Conservation (phyloP, 768 basidiomycete species). For the Pleurotus citrinopileatus region DNA sequence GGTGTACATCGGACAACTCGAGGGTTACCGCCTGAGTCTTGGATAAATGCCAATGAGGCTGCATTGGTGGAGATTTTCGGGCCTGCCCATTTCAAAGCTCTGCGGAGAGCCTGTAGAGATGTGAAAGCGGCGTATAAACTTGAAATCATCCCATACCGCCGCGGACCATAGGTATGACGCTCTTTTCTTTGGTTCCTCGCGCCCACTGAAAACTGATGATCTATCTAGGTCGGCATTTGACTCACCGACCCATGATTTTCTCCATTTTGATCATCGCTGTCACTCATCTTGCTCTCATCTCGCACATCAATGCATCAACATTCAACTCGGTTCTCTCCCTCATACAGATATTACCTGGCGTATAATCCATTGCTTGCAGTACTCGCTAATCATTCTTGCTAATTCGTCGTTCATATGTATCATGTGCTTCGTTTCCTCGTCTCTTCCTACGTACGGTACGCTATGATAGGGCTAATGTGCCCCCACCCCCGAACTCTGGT, state of each 20-base stretch:
- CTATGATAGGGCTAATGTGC: conserved; percentile 7
- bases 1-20: conserved; percentile 73
- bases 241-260: conserved; percentile 13
- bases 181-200: conserved; percentile 18
- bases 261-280: conserved; percentile 14
- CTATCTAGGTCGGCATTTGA: neutral
- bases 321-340: conserved; percentile 16
- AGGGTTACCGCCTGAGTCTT: conserved; percentile 72
- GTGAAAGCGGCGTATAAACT: conserved; percentile 72
- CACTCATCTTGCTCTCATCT: conserved; percentile 21
- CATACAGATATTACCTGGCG: neutral
- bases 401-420: conserved; percentile 9
- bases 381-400: conserved; percentile 12
- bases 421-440: neutral
- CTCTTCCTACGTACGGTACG: neutral
- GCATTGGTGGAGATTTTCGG: conserved; percentile 74
- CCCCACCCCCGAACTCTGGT: neutral
- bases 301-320: conserved; percentile 16
- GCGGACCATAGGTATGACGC: conserved; percentile 19
- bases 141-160: conserved; percentile 50
- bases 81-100: conserved; percentile 63
- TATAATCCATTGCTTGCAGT: conserved; percentile 15
- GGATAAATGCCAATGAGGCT: conserved; percentile 69
- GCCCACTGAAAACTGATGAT: neutral
- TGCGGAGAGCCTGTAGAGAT: conserved; percentile 72